Base-by-base conservation (phyloP, 345 rosid species). In the Trapa incisa region DNA sequence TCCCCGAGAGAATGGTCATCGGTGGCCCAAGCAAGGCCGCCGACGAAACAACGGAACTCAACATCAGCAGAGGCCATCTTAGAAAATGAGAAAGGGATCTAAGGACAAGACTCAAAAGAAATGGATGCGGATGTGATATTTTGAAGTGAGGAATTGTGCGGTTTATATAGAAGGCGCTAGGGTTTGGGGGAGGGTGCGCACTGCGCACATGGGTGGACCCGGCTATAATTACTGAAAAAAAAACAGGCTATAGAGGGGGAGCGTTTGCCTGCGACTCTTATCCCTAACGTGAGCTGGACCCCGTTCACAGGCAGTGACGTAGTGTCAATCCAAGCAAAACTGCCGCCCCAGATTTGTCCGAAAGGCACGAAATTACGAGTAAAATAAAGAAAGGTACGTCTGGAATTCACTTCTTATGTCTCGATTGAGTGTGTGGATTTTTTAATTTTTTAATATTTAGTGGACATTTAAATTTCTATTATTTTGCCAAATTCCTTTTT, bases 1-100 rank as follows among this genome's bases (percentile, higher is more conserved):
- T 66, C 68, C 58, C 81, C 82, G 0, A 93, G 85, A 35, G 82
- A 70, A 37, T 37, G 67, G 73, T 93, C 98, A 57, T 77, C 84
- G 47, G 97, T 93, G 77, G 92, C 94, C 97, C 97, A 93, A 0
- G 97, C 98, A 0, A 93, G 90, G 75, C 98, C 97, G 47, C 97
- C 98, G 41, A 90, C 96, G 69, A 93, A 93, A 82, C 98, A 93
- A 61, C 98, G 63, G 71, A 0, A 93, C 82, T 93, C 98, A 15
- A 77, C 65, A 35, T 93, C 97, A 0, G 84, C 83, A 0, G 98
- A 67, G 5, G 91, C 87, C 96, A 87, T 83, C 29, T 22, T 22
- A 22, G 29, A 22, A 22, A 22, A 22, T 22, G 29, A 22, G 29
- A 22, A 22, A 22, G 29, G 29, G 29, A 5, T 57, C 9, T 45